Conservation (phyloP, 2,329 filamentous ascomycete species). For the Fusarium redolens region DNA sequence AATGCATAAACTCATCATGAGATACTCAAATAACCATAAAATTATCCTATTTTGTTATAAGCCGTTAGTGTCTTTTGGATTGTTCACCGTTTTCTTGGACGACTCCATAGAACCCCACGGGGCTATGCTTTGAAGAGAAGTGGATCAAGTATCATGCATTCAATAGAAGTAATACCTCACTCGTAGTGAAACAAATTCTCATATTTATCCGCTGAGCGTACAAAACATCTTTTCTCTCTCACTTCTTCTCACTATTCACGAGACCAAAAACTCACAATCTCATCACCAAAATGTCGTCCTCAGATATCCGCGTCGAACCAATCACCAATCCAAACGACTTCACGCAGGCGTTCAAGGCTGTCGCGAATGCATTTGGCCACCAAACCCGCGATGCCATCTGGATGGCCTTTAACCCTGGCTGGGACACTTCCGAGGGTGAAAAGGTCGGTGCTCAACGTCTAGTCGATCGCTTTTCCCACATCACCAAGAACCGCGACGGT, state of each 20-base stretch:
- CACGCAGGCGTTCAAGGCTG: conserved; percentile 41
- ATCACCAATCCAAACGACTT: conserved; percentile 47
- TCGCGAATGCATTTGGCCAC: conserved; percentile 57
- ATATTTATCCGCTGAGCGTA: neutral
- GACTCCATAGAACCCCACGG: conserved; percentile 8
- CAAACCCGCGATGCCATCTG: conserved; percentile 64
- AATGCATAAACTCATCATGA: neutral
- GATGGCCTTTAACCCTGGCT: conserved; percentile 63
- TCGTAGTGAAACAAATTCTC: neutral
- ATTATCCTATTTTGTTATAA: neutral
- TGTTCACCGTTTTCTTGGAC: neutral
- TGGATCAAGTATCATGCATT: conserved; percentile 30
- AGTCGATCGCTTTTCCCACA: conserved; percentile 54
- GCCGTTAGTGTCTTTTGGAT: neutral
- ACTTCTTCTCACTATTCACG: neutral
- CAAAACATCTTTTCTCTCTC: neutral
- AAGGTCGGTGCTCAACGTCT: conserved; percentile 52
- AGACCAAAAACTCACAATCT: fast-evolving
- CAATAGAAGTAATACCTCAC: conserved; percentile 25
- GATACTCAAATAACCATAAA: neutral
- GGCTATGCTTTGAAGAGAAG: conserved; percentile 4
- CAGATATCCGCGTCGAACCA: conserved; percentile 42
- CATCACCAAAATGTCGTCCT: neutral
- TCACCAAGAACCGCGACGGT: conserved; percentile 56
- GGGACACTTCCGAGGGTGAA: conserved; percentile 62